Percentiles rank a stretch among this genome's conserved stretches.
phyloP scores from a whole-genome alignment of 345 rosid genomes.

The Excoecaria cochinchinensis region DNA sequence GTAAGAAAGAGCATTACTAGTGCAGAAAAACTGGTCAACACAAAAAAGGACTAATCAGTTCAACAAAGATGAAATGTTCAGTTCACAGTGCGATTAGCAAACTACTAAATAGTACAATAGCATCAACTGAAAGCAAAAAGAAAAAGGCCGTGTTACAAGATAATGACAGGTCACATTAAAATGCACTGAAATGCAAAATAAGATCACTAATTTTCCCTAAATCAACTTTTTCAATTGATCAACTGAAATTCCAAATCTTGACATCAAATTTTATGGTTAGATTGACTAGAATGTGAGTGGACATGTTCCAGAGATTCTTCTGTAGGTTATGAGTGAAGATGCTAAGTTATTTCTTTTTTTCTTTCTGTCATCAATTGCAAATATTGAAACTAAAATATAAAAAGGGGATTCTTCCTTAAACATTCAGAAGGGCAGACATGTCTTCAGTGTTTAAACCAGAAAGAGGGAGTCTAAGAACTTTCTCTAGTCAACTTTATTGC shows the following conservation, averaged over 20 bases:
- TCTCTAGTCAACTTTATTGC: background rate
- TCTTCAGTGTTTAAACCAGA: constrained; percentile 3
- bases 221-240: background rate
- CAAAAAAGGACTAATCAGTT: background rate
- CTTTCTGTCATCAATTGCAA: background rate
- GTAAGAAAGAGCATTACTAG: constrained; percentile 2
- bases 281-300: background rate
- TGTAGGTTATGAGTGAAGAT: background rate
- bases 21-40: constrained; percentile 14
- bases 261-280: background rate
- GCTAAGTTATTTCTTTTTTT: background rate
- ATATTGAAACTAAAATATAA: background rate
- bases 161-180: background rate
- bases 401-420: background rate
- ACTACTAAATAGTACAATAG: constrained; percentile 1
- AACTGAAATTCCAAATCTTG: constrained; percentile 5
- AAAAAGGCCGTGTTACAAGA: background rate
- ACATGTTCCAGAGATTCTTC: constrained; percentile 2
- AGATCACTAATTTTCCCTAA: background rate
- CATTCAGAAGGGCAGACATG: background rate
- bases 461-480: background rate
- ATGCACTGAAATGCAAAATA: background rate
- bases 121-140: background rate
- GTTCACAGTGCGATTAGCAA: background rate
- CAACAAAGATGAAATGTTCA: background rate